Base-by-base conservation (phyloP, 257 asterid genomes). In the Solanum dulcamara region DNA sequence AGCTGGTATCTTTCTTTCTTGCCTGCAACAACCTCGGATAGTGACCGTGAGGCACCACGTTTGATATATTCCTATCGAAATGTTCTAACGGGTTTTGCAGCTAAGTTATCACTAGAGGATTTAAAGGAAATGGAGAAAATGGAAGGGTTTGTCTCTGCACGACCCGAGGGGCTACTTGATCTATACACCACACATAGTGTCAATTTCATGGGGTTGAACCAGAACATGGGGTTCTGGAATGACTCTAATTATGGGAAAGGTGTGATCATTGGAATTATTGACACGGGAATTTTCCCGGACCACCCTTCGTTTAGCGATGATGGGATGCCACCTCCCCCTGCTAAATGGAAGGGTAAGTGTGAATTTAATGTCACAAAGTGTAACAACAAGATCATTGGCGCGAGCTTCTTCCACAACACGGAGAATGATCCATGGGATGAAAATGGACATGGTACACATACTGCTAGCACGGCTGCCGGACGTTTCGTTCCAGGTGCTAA, bases 311-410 rank as follows among this genome's bases (percentile, higher is more conserved):
- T 89, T 83, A 37, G 20, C 7, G 88, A 82, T 3, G 37, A 53
- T 24, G 87, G 67, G 14, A 83, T 86, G 83, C 85, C 88, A 1
- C 84, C 84, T 28, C 88, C 84, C 1, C 90, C 89, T 17, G 46
- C 68, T 4, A 89, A 85, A 38, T 87, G 90, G 91, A 89, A 86
- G 57, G 91, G 90, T 17, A 44, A n/a, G 17, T 89, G 90, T 51
- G 85, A 83, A 7, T 55, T 84, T 10, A 17, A 64, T n/a, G 20
- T 18, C 0, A 26, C 12, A 0, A 13, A 46, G 2, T 89, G 91
- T 7, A 89, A 89, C 86, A 87, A 89, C n/a, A 87, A 89, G 70
- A 51, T 89, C 35, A 86, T 89, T 26, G 90, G 91, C 0, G 90
- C 86, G 6, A 51, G 89, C 8, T 84, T 59, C 50, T 81, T 87